These are phyloP conservation scores for Picochlorum sp. DNA, from an alignment of 139 green algal species.

Conservation along the genomic window DNA sequence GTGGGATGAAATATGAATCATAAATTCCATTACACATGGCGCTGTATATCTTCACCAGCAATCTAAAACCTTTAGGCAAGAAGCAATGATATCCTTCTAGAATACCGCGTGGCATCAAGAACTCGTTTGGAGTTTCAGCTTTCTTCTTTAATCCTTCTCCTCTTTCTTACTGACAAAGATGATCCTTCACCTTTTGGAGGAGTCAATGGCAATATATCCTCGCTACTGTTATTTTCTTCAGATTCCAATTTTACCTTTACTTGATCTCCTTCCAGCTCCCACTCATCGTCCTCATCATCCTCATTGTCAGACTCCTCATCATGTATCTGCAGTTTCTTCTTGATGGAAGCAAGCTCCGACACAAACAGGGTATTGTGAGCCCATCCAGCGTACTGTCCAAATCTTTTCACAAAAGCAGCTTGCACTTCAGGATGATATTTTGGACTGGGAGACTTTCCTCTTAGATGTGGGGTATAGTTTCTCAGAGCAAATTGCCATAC, in stretches of 20 bases:
- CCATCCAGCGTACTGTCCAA: slow-evolving; percentile 79
- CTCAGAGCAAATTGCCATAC: slow-evolving; percentile 76
- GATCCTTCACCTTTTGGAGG: too few species aligned
- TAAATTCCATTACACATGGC: not conserved
- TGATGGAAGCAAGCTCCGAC: slow-evolving; percentile 56
- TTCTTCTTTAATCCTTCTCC: too few species aligned
- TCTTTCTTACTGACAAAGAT: too few species aligned
- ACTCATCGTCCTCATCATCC: not conserved
- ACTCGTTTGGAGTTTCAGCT: too few species aligned
- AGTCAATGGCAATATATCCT: too few species aligned
- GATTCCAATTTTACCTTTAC: not conserved
- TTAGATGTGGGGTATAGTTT: slow-evolving; percentile 65
- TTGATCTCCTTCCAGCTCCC: not conserved
- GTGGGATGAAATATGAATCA: too few species aligned
- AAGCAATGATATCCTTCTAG: too few species aligned
- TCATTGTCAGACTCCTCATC: not conserved
- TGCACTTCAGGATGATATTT: slow-evolving; percentile 42
- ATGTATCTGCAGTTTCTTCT: slow-evolving; percentile 7
- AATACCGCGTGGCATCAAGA: too few species aligned
- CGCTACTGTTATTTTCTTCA: not conserved
- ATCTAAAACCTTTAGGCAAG: too few species aligned
- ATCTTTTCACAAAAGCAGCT: slow-evolving; percentile 50
- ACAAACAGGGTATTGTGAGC: slow-evolving; percentile 91
- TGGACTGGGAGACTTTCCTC: slow-evolving; percentile 59
- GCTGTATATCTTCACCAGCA: too few species aligned